phyloP scores from a whole-genome alignment of 1,284 basidiomycete genomes.

The Rhodotorula sp. region DNA sequence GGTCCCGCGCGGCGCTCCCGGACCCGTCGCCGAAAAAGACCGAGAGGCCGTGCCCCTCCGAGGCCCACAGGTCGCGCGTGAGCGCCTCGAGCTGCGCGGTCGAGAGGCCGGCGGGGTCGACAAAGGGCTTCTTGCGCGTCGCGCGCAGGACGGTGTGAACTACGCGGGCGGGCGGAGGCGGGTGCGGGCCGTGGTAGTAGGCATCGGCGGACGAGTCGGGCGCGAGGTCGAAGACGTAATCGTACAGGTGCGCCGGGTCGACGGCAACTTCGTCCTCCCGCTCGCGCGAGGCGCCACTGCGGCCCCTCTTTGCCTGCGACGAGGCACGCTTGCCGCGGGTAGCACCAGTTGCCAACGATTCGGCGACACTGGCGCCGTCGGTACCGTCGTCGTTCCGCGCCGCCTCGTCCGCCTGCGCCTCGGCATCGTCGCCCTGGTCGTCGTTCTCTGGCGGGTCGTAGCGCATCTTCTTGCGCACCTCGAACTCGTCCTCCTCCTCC shows the following conservation, averaged over 20 bases:
- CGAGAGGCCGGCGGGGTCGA: constrained; percentile 32
- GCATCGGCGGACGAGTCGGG: constrained; percentile 32
- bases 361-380: background rate
- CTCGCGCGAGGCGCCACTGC: background rate
- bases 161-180: constrained; percentile 35
- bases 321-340: background rate
- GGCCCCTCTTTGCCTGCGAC: background rate
- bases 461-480: constrained; percentile 24
- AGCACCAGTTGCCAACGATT: background rate
- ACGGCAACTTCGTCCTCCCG: background rate
- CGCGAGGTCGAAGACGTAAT: constrained; percentile 33
- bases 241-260: constrained; percentile 35
- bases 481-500: constrained; percentile 27
- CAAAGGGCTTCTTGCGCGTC: constrained; percentile 19
- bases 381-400: background rate
- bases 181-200: constrained; percentile 41
- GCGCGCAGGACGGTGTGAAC: constrained; percentile 31
- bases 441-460: constrained; percentile 13
- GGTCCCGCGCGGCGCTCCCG: background rate
- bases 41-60: constrained; percentile 25
- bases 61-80: constrained; percentile 18
- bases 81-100: constrained; percentile 19
- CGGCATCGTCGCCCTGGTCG: background rate
- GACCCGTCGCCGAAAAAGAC: constrained; percentile 23
- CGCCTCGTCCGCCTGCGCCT: background rate